Evolutionary conservation across 768 basidiomycete genomes (phyloP), one percentile per base, ranked within the genome.

Genomic region (Calocera viscosa): DNA sequence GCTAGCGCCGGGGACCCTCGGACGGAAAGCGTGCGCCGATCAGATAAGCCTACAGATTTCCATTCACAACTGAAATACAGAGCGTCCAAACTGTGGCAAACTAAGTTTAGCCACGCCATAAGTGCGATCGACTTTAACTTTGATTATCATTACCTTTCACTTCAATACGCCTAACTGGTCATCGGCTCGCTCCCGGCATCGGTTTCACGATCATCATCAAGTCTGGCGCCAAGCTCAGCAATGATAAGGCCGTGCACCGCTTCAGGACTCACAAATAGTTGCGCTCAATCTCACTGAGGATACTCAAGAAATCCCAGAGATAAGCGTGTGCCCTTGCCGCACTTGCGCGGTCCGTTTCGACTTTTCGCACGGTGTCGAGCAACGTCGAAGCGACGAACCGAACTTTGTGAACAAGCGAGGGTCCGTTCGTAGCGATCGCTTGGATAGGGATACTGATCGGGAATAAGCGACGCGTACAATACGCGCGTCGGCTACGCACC

Each of bases 371-470:
- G 19, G 89, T 85, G 73, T 94, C 91, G 68, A 94, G 80, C 64
- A 95, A 78, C 1, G 91, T 92, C 14, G 91, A 94, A 17, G 93
- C 93, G 39, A 94, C 91, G 74, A 92, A 94, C 67, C 93, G 86
- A 69, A 94, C 91, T 81, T 94, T 94, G 74, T 90, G 87, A 17
- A 94, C 90, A 35, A 77, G 69, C 33, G 73, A 70, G 1, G 72
- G 89, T 2, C 90, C 90, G 72, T 90, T 93, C 63, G 87, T 89
- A 35, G 91, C 92, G 71, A 94, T 93, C 34, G 90, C 91, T 75
- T 93, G 91, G 66, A 94, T 93, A 19, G 93, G 93, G 71, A 94
- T 94, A 72, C 89, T 91, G 70, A 35, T 39, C 69, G 33, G 49
- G 35, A 24, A 12, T 10, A 47, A 41, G 69, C 64, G 30, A 66